Percentiles rank a stretch among this genome's conserved stretches.
Conservation (phyloP, 169 alveolate species). For the Eimeria necatrix region DNA sequence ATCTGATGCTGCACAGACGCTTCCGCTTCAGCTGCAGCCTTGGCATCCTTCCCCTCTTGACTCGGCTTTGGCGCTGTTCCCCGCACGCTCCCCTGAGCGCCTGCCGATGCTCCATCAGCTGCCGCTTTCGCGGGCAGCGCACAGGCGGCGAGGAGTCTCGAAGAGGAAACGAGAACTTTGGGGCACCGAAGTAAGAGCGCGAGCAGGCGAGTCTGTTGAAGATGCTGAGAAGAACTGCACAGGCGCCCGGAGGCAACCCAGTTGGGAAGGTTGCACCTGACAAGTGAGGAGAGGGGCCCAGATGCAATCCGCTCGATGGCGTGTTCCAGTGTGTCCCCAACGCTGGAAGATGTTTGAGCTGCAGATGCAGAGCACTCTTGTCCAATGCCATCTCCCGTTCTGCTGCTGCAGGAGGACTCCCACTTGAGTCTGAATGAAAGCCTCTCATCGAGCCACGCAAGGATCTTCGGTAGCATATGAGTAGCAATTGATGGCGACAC, state of each 20-base stretch:
- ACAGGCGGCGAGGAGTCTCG: slow-evolving; percentile 66
- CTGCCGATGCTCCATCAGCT: background rate
- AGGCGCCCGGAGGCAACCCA: slow-evolving; percentile 24
- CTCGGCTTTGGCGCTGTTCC: slow-evolving; percentile 23
- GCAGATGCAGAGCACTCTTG: background rate
- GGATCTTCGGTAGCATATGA: slow-evolving; percentile 31
- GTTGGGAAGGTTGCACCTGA: slow-evolving; percentile 34
- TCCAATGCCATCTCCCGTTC: background rate
- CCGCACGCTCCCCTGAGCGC: background rate
- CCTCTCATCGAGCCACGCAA: slow-evolving; percentile 50
- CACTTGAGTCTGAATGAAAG: slow-evolving; percentile 2
- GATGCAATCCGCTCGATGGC: background rate
- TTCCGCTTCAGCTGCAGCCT: slow-evolving; percentile 41
- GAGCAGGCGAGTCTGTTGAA: slow-evolving; percentile 35
- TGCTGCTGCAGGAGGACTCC: background rate
- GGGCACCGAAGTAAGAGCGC: slow-evolving; percentile 40
- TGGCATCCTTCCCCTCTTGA: slow-evolving; percentile 27
- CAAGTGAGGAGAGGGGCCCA: slow-evolving; percentile 22
- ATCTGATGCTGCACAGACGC: slow-evolving; percentile 29
- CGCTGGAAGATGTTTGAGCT: background rate
- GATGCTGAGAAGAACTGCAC: slow-evolving; percentile 28
- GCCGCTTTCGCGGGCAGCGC: slow-evolving; percentile 5
- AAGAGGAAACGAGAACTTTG: background rate
- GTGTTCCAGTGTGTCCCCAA: background rate
- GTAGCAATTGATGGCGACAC: slow-evolving; percentile 42